These are phyloP conservation scores for Scheffersomyces insectosa DNA, from an alignment of 1,139 yeast species.

Conservation along the genomic window DNA sequence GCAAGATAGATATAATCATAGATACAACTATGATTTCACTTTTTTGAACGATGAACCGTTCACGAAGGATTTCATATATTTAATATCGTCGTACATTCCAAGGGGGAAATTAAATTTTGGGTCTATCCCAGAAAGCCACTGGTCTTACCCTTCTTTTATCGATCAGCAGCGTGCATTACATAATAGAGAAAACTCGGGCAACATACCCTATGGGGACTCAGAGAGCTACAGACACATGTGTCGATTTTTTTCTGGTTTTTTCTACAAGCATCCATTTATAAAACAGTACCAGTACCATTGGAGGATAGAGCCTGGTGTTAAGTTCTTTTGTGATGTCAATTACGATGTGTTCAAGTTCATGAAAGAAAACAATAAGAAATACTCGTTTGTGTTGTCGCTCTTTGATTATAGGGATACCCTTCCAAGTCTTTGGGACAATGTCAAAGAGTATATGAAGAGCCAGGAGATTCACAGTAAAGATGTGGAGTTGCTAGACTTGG, in stretches of 20 bases:
- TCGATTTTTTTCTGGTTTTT: slow-evolving; percentile 35
- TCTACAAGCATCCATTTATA: slow-evolving; percentile 32
- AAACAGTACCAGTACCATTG: slow-evolving; percentile 34
- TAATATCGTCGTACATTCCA: slow-evolving; percentile 21
- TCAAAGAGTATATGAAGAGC: slow-evolving; percentile 13
- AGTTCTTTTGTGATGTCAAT: slow-evolving; percentile 26
- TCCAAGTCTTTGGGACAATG: slow-evolving; percentile 31
- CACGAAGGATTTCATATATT: slow-evolving; percentile 22
- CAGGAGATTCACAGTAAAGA: no score
- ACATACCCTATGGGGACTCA: slow-evolving; percentile 25
- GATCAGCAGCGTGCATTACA: slow-evolving; percentile 21
- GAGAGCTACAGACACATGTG: slow-evolving; percentile 42
- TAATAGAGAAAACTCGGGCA: slow-evolving; percentile 3
- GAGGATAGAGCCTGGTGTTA: slow-evolving; percentile 37
- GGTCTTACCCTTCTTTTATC: slow-evolving; percentile 35
- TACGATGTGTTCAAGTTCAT: slow-evolving; percentile 31
- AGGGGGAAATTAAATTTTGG: slow-evolving; percentile 31
- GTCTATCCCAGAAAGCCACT: slow-evolving; percentile 26
- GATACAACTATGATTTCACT: slow-evolving; percentile 33
- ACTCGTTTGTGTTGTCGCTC: slow-evolving; percentile 26
- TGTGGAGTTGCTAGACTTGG: slow-evolving; percentile 9
- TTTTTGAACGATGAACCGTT: slow-evolving; percentile 38
- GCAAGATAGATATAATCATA: slow-evolving; percentile 19
- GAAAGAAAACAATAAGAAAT: slow-evolving; percentile 21
- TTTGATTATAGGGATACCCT: slow-evolving; percentile 37